These are phyloP conservation scores for Fusarium vanettenii DNA, from an alignment of 2,329 filamentous ascomycete genomes.

Conservation along the genomic window DNA sequence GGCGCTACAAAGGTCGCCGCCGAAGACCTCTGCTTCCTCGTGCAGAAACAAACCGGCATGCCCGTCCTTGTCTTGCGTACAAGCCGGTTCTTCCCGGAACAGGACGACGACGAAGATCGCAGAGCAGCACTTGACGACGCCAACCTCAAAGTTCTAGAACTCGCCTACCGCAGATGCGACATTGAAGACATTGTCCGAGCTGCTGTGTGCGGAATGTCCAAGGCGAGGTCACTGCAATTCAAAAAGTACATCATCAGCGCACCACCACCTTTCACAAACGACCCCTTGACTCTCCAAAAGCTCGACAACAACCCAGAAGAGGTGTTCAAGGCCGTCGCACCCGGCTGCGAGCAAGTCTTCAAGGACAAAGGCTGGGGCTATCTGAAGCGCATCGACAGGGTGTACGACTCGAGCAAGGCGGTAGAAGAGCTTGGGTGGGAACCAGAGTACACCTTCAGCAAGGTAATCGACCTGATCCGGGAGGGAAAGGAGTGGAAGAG, in stretches of 20 bases:
- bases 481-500: slow-evolving; percentile 54
- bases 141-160: slow-evolving; percentile 62
- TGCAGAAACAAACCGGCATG: slow-evolving; percentile 52
- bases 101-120: slow-evolving; percentile 57
- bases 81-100: slow-evolving; percentile 61
- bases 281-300: slow-evolving; percentile 44
- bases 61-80: slow-evolving; percentile 59
- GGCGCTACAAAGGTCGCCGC: slow-evolving; percentile 61
- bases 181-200: slow-evolving; percentile 57
- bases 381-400: slow-evolving; percentile 54
- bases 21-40: slow-evolving; percentile 59
- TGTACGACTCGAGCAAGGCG: slow-evolving; percentile 58
- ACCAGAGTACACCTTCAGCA: slow-evolving; percentile 55
- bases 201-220: slow-evolving; percentile 52
- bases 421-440: slow-evolving; percentile 56
- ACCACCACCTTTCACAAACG: slow-evolving; percentile 53
- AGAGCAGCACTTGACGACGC: slow-evolving; percentile 51
- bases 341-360: slow-evolving; percentile 47
- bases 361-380: slow-evolving; percentile 50
- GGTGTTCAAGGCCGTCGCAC: slow-evolving; percentile 45
- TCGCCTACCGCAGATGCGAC: slow-evolving; percentile 58
- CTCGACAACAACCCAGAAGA: slow-evolving; percentile 49
- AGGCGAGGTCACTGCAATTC: slow-evolving; percentile 48
- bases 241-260: slow-evolving; percentile 58
- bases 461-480: slow-evolving; percentile 48